Percentiles rank a stretch among this genome's conserved stretches.
These are phyloP conservation scores for Grosmannia serpens DNA, from an alignment of 2,329 filamentous ascomycete species.

Conservation along the genomic window DNA sequence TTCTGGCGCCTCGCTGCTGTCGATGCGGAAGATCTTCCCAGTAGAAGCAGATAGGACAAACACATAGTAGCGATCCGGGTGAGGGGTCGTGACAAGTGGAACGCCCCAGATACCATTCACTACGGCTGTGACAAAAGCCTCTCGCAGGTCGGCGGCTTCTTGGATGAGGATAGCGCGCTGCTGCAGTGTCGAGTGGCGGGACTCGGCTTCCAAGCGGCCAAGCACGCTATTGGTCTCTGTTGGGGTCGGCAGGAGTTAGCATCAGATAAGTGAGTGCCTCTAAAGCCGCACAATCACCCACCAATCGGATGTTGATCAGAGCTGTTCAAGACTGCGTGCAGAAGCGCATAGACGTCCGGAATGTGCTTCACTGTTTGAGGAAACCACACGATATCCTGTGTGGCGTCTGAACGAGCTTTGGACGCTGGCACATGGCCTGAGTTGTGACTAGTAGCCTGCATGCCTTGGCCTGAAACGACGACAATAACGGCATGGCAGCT, in stretches of 20 bases:
- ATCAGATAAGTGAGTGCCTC: background rate
- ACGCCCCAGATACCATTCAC: background rate
- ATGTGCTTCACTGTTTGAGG: background rate
- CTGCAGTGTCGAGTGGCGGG: background rate
- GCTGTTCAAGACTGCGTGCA: constrained; percentile 7
- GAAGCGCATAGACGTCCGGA: constrained; percentile 7
- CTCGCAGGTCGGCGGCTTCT: constrained; percentile 1
- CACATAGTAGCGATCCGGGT: background rate
- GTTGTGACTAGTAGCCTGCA: too few species aligned
- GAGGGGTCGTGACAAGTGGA: too few species aligned
- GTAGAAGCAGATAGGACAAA: background rate
- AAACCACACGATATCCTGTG: background rate
- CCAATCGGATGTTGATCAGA: background rate
- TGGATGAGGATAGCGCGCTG: background rate
- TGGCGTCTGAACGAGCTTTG: background rate
- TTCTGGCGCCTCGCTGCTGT: background rate
- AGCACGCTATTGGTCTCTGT: constrained; percentile 1
- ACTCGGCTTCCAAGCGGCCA: background rate
- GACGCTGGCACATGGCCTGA: background rate
- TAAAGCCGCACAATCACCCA: background rate
- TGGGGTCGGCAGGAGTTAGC: background rate
- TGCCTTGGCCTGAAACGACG: background rate
- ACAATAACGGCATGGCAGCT: background rate
- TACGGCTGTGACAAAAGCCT: background rate
- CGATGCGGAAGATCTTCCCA: background rate